These are phyloP conservation scores for Cryptococcus neoformans DNA, from an alignment of 1,284 basidiomycete species.

Conservation along the genomic window DNA sequence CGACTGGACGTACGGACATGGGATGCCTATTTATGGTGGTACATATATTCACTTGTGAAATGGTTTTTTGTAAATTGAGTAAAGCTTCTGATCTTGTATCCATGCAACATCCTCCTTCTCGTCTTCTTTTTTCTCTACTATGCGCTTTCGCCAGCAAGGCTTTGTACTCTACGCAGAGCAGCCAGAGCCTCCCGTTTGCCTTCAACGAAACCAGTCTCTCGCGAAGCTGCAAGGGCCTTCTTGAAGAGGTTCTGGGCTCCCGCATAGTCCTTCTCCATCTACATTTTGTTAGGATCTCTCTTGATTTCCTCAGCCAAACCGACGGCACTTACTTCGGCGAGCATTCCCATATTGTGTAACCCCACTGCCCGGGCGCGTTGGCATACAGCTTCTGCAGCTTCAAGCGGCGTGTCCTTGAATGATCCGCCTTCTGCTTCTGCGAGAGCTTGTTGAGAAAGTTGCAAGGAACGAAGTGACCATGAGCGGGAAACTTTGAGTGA, in stretches of 20 bases:
- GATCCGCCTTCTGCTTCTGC: slow-evolving; percentile 6
- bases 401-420: slow-evolving; percentile 10
- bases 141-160: neutral
- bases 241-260: slow-evolving; percentile 32
- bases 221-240: slow-evolving; percentile 26
- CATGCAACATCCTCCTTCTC: too few species aligned
- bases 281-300: neutral
- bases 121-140: too few species aligned
- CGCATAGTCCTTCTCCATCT: slow-evolving; percentile 38
- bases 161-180: slow-evolving; percentile 27
- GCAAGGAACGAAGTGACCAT: slow-evolving; percentile 43
- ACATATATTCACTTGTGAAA: too few species aligned
- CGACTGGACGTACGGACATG: too few species aligned
- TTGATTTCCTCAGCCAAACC: neutral
- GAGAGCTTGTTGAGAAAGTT: slow-evolving; percentile 36
- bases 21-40: too few species aligned
- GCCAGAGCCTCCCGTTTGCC: slow-evolving; percentile 41
- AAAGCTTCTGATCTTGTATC: too few species aligned
- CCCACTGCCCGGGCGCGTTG: slow-evolving; percentile 36
- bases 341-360: slow-evolving; percentile 46
- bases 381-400: slow-evolving; percentile 29
- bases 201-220: slow-evolving; percentile 37
- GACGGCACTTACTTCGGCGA: slow-evolving; percentile 40
- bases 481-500: slow-evolving; percentile 38
- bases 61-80: too few species aligned